Base-by-base conservation (phyloP, 1,284 basidiomycete genomes). In the Moesziomyces sp. region DNA sequence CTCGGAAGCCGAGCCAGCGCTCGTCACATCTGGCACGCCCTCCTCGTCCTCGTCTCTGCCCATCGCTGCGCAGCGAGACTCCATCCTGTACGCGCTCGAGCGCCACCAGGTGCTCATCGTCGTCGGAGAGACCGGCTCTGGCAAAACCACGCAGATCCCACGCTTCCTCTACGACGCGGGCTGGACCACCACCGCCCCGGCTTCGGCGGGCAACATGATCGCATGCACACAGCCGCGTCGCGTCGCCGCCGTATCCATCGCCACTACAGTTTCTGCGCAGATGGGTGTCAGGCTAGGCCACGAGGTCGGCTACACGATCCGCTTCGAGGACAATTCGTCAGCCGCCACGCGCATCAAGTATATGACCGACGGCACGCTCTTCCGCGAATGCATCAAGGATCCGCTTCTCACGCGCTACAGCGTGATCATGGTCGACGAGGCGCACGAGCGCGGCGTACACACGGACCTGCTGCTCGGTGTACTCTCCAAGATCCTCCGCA, bases 91-190 rank as follows among this genome's bases (percentile, higher is more conserved):
- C 82, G 90, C 91, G 62, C 86, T 97, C 19, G 94, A 98, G 86
- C 89, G 88, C 50, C 89, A 91, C 83, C 91, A 90, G 1, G 91
- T 95, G 3, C 88, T 91, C 3, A 93, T 99, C 55, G 90, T 96
- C 23, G 76, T 81, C 42, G 72, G 74, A 8, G 72, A 79, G 26
- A 81, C 82, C 4, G 81, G 79, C 14, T 56, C 68, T 26, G 81
- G 80, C 5, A 83, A 81, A 54, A 80, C 80, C 23, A 82, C 78
- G 42, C 77, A 98, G 85, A 88, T 99, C 54, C 96, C 97, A 0
- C 96, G 97, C 83, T 97, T 93, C 85, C 88, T 99, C 5, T 87
- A 91, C 70, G 93, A 98, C 86, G 89, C 92, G 10, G 94, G 85
- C 4, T 86, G 85, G 85, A 78, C 84, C 42, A 53, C 62, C 26